phyloP scores from a whole-genome alignment of 1,139 yeast species.

The Geotrichum restrictum region DNA sequence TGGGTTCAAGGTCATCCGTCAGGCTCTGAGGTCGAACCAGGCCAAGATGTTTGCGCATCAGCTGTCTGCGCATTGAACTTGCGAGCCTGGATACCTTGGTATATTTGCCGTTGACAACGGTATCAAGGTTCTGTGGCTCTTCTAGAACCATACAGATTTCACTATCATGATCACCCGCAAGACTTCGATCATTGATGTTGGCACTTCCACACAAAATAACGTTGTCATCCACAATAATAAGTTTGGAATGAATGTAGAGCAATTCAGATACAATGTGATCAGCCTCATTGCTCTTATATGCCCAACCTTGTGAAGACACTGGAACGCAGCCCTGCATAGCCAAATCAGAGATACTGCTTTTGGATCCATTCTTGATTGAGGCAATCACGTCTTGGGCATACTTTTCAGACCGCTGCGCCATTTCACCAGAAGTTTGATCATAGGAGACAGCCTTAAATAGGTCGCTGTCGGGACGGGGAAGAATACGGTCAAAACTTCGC shows the following conservation, averaged over 20 bases:
- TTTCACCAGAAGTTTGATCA: conserved; percentile 16
- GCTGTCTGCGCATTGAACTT: conserved; percentile 22
- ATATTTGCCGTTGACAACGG: conserved; percentile 17
- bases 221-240: conserved; percentile 25
- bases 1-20: conserved; percentile 17
- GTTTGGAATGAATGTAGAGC: conserved; percentile 26
- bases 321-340: conserved; percentile 17
- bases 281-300: conserved; percentile 20
- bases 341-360: conserved; percentile 18
- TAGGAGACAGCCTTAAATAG: conserved; percentile 16
- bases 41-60: conserved; percentile 25
- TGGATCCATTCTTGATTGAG: conserved; percentile 11
- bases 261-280: conserved; percentile 25
- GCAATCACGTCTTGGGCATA: conserved; percentile 14
- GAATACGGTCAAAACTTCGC: conserved; percentile 23
- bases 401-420: neutral
- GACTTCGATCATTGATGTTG: conserved; percentile 26
- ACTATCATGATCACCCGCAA: conserved; percentile 25
- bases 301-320: conserved; percentile 22
- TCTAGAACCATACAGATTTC: conserved; percentile 25
- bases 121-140: conserved; percentile 18
- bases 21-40: conserved; percentile 20
- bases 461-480: conserved; percentile 16
- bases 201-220: conserved; percentile 25
- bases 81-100: conserved; percentile 21